Evolutionary conservation across 106 monocot genomes (phyloP).

Genomic region (Chionographis japonica): DNA sequence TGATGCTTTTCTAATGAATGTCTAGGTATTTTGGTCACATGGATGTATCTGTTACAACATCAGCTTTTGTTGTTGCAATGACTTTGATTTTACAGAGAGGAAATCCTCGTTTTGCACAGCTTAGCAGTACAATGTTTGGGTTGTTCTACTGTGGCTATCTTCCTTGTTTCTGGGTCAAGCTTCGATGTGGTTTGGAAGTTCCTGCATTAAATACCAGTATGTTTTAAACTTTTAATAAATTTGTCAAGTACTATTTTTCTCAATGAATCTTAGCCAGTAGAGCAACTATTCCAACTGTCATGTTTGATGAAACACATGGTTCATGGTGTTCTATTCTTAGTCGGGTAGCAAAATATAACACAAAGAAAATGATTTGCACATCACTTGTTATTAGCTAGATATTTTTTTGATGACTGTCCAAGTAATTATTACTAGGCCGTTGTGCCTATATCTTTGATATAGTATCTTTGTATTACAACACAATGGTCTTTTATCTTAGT

Average conservation of each 20-base stretch:
- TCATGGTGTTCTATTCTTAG: not conserved
- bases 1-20: constrained; percentile 17
- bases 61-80: constrained; percentile 77
- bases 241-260: not conserved
- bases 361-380: not conserved
- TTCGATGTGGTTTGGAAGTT: constrained; percentile 74
- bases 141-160: constrained; percentile 98
- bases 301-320: not conserved
- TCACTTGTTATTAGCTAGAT: no score
- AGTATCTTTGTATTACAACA: no score
- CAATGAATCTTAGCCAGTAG: no score
- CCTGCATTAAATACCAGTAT: constrained; percentile 90
- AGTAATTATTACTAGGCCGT: no score
- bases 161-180: constrained; percentile 95
- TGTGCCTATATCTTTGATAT: no score
- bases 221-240: constrained; percentile 6
- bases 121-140: constrained; percentile 92
- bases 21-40: constrained; percentile 89
- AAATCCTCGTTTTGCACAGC: constrained; percentile 92
- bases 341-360: not conserved
- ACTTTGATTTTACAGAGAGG: constrained; percentile 84
- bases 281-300: no score
- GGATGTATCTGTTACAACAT: constrained; percentile 80
- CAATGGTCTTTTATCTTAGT: no score
- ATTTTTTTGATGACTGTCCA: no score